Base-by-base conservation (phyloP, 2,329 filamentous ascomycete species). In the Helminthosporium solani region DNA sequence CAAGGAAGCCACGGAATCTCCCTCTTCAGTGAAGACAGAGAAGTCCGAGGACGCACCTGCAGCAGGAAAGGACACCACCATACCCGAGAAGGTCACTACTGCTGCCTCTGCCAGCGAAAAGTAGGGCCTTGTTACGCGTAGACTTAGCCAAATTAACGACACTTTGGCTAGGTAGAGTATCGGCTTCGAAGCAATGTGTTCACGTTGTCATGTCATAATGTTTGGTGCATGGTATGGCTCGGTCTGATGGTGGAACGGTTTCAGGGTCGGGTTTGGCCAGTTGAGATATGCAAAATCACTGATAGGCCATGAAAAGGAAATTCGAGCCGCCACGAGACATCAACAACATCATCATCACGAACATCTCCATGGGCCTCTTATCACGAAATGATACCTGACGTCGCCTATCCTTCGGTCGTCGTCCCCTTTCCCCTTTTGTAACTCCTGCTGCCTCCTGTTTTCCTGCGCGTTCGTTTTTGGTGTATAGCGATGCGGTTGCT, bases 381-480 rank as follows among this genome's bases (percentile, higher is more conserved):
- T 63, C 53, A 66, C 60, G 58, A 64, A 62, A 60, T 66, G 66
- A 69, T 69, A 69, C 66, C 66, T 68, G 63, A 60, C 63, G 63
- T 60, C 54, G 49, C 56, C 52, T 38, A 47, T 52, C 47, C 53
- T 60, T 60, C 52, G 36, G 49, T 50, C 47, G 56, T 60, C 61
- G 61, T 61, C 66, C 56, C 57, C 52, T 50, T 48, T 54, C 25
- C 27, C 23, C 25, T 35, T 46, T 46, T 47, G 35, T 47, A 33
- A 27, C 23, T 42, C 47, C 42, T 36, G 31, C 40, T 31, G 35
- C 23, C 44, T 15, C 16, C 41, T 14, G 40, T 42, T 20, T 36
- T 27, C 38, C 37, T 27, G 42, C 40, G 18, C 23, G 23, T 35
- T 42, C 16, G 16, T 46, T 37, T 20, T 35, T 33, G 46, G 35